Conservation (phyloP, 208 protist genomes). For the Trypanosoma cruzi region DNA sequence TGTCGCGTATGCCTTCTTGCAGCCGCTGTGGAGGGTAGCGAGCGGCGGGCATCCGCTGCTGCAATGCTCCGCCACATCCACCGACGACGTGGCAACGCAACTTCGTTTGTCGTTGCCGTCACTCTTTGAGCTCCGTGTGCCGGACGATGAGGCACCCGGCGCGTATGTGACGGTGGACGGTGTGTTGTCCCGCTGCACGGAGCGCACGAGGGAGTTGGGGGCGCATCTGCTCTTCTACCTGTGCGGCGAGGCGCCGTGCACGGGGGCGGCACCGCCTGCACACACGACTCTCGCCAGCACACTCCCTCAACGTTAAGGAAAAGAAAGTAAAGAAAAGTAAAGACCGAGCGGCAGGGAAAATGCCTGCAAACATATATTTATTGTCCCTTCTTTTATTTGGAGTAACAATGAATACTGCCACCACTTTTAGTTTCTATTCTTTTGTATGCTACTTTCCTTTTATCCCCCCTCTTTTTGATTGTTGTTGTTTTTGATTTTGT, state of each 20-base stretch:
- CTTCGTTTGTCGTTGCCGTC: constrained; percentile 14
- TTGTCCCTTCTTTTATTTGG: no score
- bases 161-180: constrained; percentile 28
- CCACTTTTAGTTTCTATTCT: no score
- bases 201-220: constrained; percentile 44
- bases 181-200: constrained; percentile 52
- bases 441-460: no score
- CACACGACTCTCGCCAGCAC: constrained; percentile 10
- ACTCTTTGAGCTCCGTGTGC: constrained; percentile 28
- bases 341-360: no score
- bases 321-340: constrained; percentile 12
- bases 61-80: not conserved
- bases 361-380: no score
- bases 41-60: constrained; percentile 48
- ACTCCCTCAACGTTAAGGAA: not conserved
- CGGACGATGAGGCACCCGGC: not conserved
- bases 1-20: constrained; percentile 45
- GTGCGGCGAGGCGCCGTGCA: constrained; percentile 13
- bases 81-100: not conserved
- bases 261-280: not conserved
- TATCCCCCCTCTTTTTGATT: no score
- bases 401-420: no score
- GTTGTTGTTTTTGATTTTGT: no score
- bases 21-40: constrained; percentile 48
- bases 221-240: constrained; percentile 65